phyloP scores from a whole-genome alignment of 768 basidiomycete species.

The Boletales sp. region DNA sequence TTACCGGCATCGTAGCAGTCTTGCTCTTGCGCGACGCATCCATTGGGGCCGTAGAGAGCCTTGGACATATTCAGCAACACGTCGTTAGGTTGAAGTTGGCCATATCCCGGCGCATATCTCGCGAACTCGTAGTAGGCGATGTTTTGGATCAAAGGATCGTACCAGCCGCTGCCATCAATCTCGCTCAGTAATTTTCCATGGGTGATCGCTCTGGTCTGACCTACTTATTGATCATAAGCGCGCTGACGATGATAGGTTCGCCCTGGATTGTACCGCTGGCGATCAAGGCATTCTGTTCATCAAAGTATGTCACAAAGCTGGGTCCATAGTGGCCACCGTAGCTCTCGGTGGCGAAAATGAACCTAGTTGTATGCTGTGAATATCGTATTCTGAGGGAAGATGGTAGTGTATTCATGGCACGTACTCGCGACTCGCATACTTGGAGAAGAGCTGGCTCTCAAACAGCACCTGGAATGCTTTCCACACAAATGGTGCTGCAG shows the following conservation, averaged over 20 bases:
- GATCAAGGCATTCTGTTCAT: constrained; percentile 57
- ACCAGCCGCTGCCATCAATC: constrained; percentile 49
- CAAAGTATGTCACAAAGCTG: constrained; percentile 59
- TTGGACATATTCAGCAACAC: constrained; percentile 46
- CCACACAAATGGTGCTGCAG: constrained; percentile 61
- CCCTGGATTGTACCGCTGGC: constrained; percentile 41
- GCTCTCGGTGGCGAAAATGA: constrained; percentile 62
- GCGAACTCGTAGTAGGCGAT: constrained; percentile 60
- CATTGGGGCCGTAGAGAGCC: constrained; percentile 44
- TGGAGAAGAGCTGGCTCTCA: constrained; percentile 49
- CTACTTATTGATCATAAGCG: constrained; percentile 65
- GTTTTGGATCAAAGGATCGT: constrained; percentile 61
- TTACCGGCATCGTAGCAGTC: constrained; percentile 57
- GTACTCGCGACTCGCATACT: constrained; percentile 53
- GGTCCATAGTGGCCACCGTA: constrained; percentile 71
- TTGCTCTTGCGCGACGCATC: constrained; percentile 53
- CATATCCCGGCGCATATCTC: constrained; percentile 61
- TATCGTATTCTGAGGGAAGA: not conserved
- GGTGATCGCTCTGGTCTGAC: not conserved
- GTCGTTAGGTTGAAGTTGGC: constrained; percentile 49
- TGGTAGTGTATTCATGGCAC: constrained; percentile 10
- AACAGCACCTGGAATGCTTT: constrained; percentile 61
- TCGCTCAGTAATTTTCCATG: not conserved
- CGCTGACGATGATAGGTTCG: constrained; percentile 50
- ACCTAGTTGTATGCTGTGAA: constrained; percentile 32